A percentile compares a stretch with the other conserved stretches of the same genome.
Evolutionary conservation across 2,329 filamentous ascomycete genomes (phyloP).

Genomic region (Tolypocladium tropicale): DNA sequence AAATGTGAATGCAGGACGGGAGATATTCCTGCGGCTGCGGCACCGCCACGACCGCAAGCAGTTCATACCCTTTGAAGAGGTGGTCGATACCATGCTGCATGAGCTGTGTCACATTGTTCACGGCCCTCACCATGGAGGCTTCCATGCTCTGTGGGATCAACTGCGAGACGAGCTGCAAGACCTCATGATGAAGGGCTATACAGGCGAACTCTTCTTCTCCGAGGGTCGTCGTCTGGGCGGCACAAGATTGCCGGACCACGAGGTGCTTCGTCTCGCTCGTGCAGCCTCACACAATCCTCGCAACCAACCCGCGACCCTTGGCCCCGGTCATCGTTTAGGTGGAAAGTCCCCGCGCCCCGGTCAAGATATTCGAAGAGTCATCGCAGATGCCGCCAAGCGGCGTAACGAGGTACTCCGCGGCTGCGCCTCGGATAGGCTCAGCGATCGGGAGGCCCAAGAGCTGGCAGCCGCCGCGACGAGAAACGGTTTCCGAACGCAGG

Average conservation of each 20-base stretch:
- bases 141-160: slow-evolving; percentile 82
- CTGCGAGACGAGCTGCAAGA: slow-evolving; percentile 76
- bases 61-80: slow-evolving; percentile 70
- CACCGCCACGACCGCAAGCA: slow-evolving; percentile 63
- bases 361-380: slow-evolving; percentile 60
- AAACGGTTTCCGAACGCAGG: slow-evolving; percentile 72
- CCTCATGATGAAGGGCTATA: slow-evolving; percentile 72
- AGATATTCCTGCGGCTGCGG: slow-evolving; percentile 74
- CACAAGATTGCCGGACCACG: slow-evolving; percentile 50
- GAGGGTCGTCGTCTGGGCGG: slow-evolving; percentile 67
- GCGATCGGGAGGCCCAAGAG: slow-evolving; percentile 54
- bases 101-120: slow-evolving; percentile 84
- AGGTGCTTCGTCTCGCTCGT: slow-evolving; percentile 65
- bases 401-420: slow-evolving; percentile 58
- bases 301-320: slow-evolving; percentile 50
- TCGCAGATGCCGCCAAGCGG: slow-evolving; percentile 60
- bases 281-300: slow-evolving; percentile 63
- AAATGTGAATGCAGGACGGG: slow-evolving; percentile 66
- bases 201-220: slow-evolving; percentile 78
- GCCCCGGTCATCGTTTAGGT: slow-evolving; percentile 64
- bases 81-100: slow-evolving; percentile 88
- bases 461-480: slow-evolving; percentile 53
- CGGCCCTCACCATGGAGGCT: slow-evolving; percentile 72
- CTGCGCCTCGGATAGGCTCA: slow-evolving; percentile 63
- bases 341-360: slow-evolving; percentile 44